Evolutionary conservation across 2,329 filamentous ascomycete genomes (phyloP).

Genomic region (Trichoderma citrinoviride): DNA sequence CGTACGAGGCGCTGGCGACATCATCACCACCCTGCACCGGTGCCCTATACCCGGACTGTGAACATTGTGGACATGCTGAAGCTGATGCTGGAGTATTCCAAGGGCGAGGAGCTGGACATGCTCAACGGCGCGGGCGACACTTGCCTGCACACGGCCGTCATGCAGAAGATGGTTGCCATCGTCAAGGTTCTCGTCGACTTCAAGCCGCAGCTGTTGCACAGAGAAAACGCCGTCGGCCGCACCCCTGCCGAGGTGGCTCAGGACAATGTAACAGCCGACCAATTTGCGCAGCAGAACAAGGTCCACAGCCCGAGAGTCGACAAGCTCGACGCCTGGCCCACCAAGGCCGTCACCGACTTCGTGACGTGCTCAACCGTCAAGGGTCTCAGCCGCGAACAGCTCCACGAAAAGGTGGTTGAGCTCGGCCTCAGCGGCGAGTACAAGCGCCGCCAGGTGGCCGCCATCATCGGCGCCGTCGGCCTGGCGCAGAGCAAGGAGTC

Average conservation of each 20-base stretch:
- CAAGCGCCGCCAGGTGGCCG: conserved; percentile 27
- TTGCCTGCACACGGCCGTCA: conserved; percentile 57
- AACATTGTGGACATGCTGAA: conserved; percentile 44
- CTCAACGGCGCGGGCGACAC: conserved; percentile 66
- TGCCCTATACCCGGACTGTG: conserved; percentile 29
- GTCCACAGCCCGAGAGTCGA: not conserved
- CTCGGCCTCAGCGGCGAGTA: conserved; percentile 34
- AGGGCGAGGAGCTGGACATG: conserved; percentile 54
- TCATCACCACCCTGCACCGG: conserved; percentile 17
- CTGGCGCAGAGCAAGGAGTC: conserved; percentile 23
- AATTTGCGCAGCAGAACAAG: conserved; percentile 31
- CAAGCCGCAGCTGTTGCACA: conserved; percentile 59
- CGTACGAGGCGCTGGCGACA: conserved; percentile 20
- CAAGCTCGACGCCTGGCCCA: conserved; percentile 23
- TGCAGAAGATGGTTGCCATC: conserved; percentile 37
- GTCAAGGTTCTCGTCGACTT: conserved; percentile 50
- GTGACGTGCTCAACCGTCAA: conserved; percentile 4
- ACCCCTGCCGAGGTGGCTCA: conserved; percentile 68
- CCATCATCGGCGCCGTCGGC: conserved; percentile 32
- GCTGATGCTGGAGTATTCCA: conserved; percentile 53
- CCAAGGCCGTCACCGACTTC: conserved; percentile 17
- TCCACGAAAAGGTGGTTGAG: conserved; percentile 25
- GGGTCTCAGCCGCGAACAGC: conserved; percentile 25
- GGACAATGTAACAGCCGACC: conserved; percentile 48
- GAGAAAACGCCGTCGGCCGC: conserved; percentile 73